Base-by-base conservation (phyloP, 2,329 filamentous ascomycete genomes). In the Fusarium sp. region DNA sequence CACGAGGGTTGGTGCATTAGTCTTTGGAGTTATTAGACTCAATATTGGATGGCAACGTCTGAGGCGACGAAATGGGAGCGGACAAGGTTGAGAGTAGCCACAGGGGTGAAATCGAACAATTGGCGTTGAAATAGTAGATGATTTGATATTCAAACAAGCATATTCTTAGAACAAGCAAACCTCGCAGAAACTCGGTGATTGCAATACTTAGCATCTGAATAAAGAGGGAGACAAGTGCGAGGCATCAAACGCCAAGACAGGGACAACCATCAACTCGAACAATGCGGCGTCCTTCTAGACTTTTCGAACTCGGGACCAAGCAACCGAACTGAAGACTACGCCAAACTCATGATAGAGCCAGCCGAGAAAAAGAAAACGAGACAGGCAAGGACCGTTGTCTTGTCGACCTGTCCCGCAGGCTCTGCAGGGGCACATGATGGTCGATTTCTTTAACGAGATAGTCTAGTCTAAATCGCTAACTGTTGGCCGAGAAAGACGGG, bases 1-100 rank as follows among this genome's bases (percentile, higher is more conserved):
- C 42, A 42, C 41, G 47, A 62, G 70, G 46, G 57, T 65, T 58
- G 57, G 44, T 66, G 54, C 44, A 63, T 57, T 46, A 46, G 31
- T 28, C 47, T 59, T 59, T 47, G 50, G 64, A 65, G 72, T 74
- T 71, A 41, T 26, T 43, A 73, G 63, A 74, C 72, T 70, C 69
- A 20, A 23, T 15, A 26, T 44, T 20, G 48, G 54, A 64, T 47
- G 44, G 59, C 50, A 67, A 57, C 66, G 63, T 73, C 26, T 58
- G 49, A 56, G 13, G 43, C 39, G 48, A 57, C 31, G 42, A 47
- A 39, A 57, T 46, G 48, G 49, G 26, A 60, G 31, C n/a, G 48
- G 44, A 50, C 61, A 63, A 57, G 47, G 54, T 37, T 47, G 66
- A 70, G 38, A 57, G 57, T 71, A 59, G 57, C 53, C 54, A 61